These are phyloP conservation scores for Linum usitatissimum DNA, from an alignment of 345 rosid genomes.

Conservation along the genomic window DNA sequence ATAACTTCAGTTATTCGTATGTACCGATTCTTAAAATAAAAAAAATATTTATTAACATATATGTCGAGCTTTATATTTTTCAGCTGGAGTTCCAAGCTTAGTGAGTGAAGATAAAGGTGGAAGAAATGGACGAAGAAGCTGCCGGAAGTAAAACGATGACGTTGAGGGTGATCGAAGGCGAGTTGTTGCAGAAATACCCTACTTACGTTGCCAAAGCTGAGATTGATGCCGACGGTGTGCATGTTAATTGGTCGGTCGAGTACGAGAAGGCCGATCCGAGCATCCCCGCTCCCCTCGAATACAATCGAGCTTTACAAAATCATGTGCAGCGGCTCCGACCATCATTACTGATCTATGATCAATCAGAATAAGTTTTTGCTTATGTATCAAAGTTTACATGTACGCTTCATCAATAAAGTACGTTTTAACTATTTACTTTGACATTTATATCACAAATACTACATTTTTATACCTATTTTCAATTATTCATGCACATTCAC, in stretches of 20 bases:
- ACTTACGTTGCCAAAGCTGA: background rate
- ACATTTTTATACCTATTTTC: too few species aligned
- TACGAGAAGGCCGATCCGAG: background rate
- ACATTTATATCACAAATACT: too few species aligned
- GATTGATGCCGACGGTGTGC: background rate
- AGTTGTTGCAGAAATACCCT: background rate
- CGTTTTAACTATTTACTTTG: too few species aligned
- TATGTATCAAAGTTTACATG: too few species aligned
- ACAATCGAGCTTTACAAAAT: background rate
- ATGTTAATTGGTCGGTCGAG: background rate
- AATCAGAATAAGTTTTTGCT: too few species aligned
- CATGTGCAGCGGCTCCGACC: background rate
- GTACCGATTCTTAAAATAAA: too few species aligned
- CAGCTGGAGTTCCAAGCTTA: background rate
- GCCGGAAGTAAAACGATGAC: background rate
- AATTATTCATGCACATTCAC: too few species aligned
- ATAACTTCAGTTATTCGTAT: too few species aligned
- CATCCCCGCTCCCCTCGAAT: background rate
- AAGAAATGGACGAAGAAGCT: background rate
- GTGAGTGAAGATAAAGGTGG: background rate
- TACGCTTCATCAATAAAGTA: too few species aligned
- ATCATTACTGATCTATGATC: background rate
- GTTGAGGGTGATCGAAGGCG: background rate
- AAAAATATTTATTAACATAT: too few species aligned
- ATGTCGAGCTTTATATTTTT: too few species aligned